Evolutionary conservation across 345 rosid species (phyloP).

Genomic region (Boechera retrofracta): DNA sequence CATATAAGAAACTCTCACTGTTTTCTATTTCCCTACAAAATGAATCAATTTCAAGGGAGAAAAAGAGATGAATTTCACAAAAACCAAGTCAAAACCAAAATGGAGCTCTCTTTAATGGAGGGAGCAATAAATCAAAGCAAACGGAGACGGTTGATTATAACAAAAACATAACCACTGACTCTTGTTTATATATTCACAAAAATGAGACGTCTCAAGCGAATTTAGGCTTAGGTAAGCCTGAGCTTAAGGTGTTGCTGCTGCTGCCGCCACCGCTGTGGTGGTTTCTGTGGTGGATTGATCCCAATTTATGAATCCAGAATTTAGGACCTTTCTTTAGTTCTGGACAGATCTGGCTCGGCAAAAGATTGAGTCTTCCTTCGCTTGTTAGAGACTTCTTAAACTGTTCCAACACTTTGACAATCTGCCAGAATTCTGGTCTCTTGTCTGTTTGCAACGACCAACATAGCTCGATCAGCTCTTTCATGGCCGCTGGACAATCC

Average conservation of each 20-base stretch:
- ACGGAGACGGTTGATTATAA: constrained; percentile 27
- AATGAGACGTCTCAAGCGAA: constrained; percentile 23
- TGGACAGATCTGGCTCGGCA: constrained; percentile 52
- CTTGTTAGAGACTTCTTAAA: constrained; percentile 55
- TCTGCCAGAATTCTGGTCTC: constrained; percentile 87
- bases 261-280: constrained; percentile 7
- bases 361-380: constrained; percentile 60
- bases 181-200: constrained; percentile 13
- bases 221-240: constrained; percentile 62
- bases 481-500: constrained; percentile 64
- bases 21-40: neutral
- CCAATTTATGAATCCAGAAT: constrained; percentile 71
- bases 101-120: neutral
- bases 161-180: constrained; percentile 35
- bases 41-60: neutral
- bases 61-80: neutral
- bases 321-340: constrained; percentile 67
- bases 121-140: constrained; percentile 11
- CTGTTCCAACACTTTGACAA: constrained; percentile 76
- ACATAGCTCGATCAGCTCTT: constrained; percentile 76
- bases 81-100: neutral
- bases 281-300: neutral
- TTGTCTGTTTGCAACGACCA: constrained; percentile 75
- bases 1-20: neutral
- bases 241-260: constrained; percentile 26